Evolutionary conservation across 2,329 filamentous ascomycete genomes (phyloP).

Genomic region (Septoria petroselini): DNA sequence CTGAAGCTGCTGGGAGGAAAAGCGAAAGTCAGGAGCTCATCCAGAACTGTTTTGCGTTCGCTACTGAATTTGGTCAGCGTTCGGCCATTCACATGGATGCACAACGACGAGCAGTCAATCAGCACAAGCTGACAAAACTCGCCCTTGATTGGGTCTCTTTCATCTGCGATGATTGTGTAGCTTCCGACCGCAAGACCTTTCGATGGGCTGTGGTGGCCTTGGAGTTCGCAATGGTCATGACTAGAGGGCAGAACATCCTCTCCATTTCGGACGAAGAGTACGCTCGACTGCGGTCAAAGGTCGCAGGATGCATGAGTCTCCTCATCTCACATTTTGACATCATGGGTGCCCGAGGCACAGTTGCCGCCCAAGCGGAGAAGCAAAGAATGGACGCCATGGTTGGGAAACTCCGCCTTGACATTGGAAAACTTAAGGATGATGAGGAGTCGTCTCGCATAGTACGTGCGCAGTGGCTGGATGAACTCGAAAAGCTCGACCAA

Average conservation of each 20-base stretch:
- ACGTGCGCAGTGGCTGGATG: slow-evolving; percentile 69
- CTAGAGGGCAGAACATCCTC: slow-evolving; percentile 87
- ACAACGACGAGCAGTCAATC: slow-evolving; percentile 94
- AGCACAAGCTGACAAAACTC: slow-evolving; percentile 87
- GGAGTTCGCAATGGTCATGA: slow-evolving; percentile 97
- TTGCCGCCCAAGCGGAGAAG: slow-evolving; percentile 91
- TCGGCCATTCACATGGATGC: slow-evolving; percentile 94
- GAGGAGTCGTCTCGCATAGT: slow-evolving; percentile 77
- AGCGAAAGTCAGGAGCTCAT: slow-evolving; percentile 92
- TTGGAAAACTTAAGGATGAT: slow-evolving; percentile 71
- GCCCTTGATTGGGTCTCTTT: slow-evolving; percentile 97
- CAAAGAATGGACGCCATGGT: slow-evolving; percentile 78
- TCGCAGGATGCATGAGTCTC: slow-evolving; percentile 94
- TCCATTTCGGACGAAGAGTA: slow-evolving; percentile 87
- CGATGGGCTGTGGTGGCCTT: slow-evolving; percentile 94
- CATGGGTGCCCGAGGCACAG: slow-evolving; percentile 89
- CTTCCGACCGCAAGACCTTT: slow-evolving; percentile 92
- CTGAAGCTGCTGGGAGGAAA: slow-evolving; percentile 52
- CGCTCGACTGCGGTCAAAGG: slow-evolving; percentile 74
- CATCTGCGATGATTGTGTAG: slow-evolving; percentile 93
- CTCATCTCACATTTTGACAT: slow-evolving; percentile 99
- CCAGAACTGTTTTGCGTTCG: slow-evolving; percentile 96
- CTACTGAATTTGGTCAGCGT: slow-evolving; percentile 96
- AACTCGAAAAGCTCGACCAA: slow-evolving; percentile 74
- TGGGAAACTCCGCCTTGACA: slow-evolving; percentile 71